Evolutionary conservation across 1,284 basidiomycete species (phyloP), one percentile per base, ranked within the genome.

Genomic region (Gomphus sp.): DNA sequence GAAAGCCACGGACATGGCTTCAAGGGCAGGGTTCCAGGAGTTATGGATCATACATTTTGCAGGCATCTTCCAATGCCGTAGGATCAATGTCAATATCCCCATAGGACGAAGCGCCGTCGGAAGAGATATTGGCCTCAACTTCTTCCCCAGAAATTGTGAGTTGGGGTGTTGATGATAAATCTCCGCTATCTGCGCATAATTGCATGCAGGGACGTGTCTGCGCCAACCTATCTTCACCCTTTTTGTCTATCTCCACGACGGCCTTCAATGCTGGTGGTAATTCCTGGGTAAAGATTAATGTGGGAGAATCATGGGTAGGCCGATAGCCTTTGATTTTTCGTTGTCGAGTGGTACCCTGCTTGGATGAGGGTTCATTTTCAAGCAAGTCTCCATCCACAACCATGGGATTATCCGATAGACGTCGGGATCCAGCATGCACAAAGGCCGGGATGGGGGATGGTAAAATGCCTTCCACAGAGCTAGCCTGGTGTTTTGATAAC

Each of bases 41-140:
- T n/a, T n/a, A 59, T 7, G 16, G 34, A 34, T 59, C 58, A 55
- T 55, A 59, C 8, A 48, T 11, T 34, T 59, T 59, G 47, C 58
- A 59, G 12, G 39, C 58, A 12, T 59, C 52, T 36, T 59, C 58
- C 14, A 59, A 37, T 39, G 45, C 52, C 16, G 43, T 33, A 3
- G 45, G 41, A 25, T 59, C 58, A 48, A 59, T 55, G 36, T 59
- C 58, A 11, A 59, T 54, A 48, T 59, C 58, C 16, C 58, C 58
- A 55, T 59, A 59, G 22, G 58, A 54, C n/a, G 58, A 59, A 10
- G 43, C 28, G 4, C 52, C 52, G 22, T 59, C 52, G 12, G 57
- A 55, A 4, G 55, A 56, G n/a, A 50, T 2, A 50, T 57, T n/a
- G 1, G 22, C 47, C 28, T 48, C 55, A 34, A 7, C n/a, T 3